Conservation (phyloP, 257 asterid species). For the Primulina tabacum region DNA sequence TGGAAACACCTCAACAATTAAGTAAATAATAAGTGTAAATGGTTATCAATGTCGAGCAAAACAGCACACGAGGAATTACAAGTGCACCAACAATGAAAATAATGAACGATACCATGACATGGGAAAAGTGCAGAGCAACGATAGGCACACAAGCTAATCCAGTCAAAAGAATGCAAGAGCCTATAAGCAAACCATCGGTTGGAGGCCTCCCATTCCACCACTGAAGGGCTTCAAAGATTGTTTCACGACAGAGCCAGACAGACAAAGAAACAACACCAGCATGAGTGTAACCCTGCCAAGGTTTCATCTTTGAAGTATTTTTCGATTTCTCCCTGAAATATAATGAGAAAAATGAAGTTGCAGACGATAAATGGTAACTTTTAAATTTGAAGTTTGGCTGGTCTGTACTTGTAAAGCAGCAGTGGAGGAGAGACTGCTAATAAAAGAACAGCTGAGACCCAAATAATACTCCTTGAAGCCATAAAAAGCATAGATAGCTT, state of each 20-base stretch:
- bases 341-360: slow-evolving; percentile 27
- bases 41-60: slow-evolving; percentile 5
- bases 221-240: slow-evolving; percentile 92
- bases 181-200: slow-evolving; percentile 90
- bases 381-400: slow-evolving; percentile 21
- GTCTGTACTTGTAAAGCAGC: slow-evolving; percentile 82
- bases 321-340: slow-evolving; percentile 80
- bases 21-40: not conserved
- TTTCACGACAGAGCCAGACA: slow-evolving; percentile 91
- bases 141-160: slow-evolving; percentile 93
- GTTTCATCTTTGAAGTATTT: slow-evolving; percentile 87
- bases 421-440: slow-evolving; percentile 94
- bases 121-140: slow-evolving; percentile 93
- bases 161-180: slow-evolving; percentile 74
- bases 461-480: slow-evolving; percentile 81
- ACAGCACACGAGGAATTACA: slow-evolving; percentile 2
- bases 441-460: slow-evolving; percentile 91
- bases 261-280: slow-evolving; percentile 82
- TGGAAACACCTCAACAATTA: slow-evolving; percentile 7
- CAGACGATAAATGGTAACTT: slow-evolving; percentile 16
- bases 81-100: slow-evolving; percentile 9
- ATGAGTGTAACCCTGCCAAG: slow-evolving; percentile 93
- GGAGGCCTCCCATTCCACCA: slow-evolving; percentile 99
- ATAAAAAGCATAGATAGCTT: slow-evolving; percentile 86
- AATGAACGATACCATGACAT: slow-evolving; percentile 69